A percentile compares a stretch with the other conserved stretches of the same genome.
phyloP scores from a whole-genome alignment of 805 yeast genomes.

The Suhomyces tanzawaensis region DNA sequence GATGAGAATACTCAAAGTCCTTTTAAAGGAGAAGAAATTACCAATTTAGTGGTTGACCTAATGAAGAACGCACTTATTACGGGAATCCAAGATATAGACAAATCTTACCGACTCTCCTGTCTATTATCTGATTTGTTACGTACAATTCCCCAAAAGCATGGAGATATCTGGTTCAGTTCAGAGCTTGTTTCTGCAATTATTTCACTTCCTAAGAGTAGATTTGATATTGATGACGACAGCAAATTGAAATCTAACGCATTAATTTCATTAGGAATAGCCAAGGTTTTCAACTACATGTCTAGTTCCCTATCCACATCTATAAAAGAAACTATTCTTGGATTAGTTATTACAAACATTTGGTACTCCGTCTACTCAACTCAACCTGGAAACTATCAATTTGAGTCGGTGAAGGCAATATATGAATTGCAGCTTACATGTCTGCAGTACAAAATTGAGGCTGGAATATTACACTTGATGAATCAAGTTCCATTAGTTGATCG shows the following conservation, averaged over 20 bases:
- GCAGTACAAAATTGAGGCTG: slow-evolving; percentile 65
- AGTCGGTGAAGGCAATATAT: slow-evolving; percentile 65
- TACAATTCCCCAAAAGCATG: slow-evolving; percentile 18
- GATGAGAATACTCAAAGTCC: slow-evolving; percentile 13
- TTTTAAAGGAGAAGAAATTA: slow-evolving; percentile 12
- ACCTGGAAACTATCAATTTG: slow-evolving; percentile 61
- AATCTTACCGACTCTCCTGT: slow-evolving; percentile 19
- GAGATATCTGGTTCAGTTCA: slow-evolving; percentile 6
- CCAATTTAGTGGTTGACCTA: slow-evolving; percentile 17
- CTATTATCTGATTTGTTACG: slow-evolving; percentile 20
- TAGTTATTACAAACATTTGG: slow-evolving; percentile 53
- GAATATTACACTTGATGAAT: slow-evolving; percentile 56
- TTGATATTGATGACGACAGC: not conserved
- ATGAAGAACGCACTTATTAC: slow-evolving; percentile 18
- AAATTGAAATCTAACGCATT: slow-evolving; percentile 15
- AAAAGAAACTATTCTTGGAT: slow-evolving; percentile 38
- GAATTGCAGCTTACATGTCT: slow-evolving; percentile 54
- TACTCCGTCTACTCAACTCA: slow-evolving; percentile 44
- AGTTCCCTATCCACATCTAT: slow-evolving; percentile 29
- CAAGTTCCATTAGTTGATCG: slow-evolving; percentile 32
- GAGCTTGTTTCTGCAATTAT: slow-evolving; percentile 16
- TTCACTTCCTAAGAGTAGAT: slow-evolving; percentile 1
- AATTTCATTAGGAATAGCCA: slow-evolving; percentile 43
- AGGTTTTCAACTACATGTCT: slow-evolving; percentile 37
- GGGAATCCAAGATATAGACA: slow-evolving; percentile 12